These are phyloP conservation scores for Aspergillus sojae DNA, from an alignment of 2,329 filamentous ascomycete genomes.

Conservation along the genomic window DNA sequence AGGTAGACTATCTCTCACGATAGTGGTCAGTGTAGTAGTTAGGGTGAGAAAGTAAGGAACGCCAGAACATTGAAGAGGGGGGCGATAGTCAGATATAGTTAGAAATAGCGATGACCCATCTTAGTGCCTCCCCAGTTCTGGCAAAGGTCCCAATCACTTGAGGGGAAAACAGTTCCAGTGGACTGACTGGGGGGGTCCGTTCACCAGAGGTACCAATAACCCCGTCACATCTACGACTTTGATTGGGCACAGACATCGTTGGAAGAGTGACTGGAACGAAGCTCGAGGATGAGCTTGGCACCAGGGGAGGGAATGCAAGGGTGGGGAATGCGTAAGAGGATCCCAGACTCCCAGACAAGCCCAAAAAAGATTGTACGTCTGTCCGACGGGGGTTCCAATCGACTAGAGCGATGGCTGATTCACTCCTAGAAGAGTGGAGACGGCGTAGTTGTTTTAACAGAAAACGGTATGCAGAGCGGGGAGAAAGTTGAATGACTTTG, in stretches of 20 bases:
- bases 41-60: constrained; percentile 16
- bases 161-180: constrained; percentile 3
- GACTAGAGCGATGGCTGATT: neutral
- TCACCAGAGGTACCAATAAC: constrained; percentile 13
- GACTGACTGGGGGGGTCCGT: constrained; percentile 19
- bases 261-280: constrained; percentile 11
- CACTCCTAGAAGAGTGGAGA: neutral
- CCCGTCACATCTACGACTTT: constrained; percentile 6
- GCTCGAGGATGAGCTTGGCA: constrained; percentile 19
- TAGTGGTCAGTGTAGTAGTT: constrained; percentile 4
- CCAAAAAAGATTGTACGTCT: neutral
- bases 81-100: constrained; percentile 27
- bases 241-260: constrained; percentile 18
- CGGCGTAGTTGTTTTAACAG: neutral
- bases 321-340: constrained; percentile 14
- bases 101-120: constrained; percentile 10
- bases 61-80: constrained; percentile 16
- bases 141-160: constrained; percentile 6
- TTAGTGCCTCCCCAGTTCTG: neutral
- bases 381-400: constrained; percentile 8
- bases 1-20: neutral
- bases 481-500: neutral
- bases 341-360: constrained; percentile 7
- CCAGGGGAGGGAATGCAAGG: constrained; percentile 15
- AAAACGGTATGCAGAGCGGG: neutral